phyloP scores from a whole-genome alignment of 805 yeast species.

The Wickerhamomyces canadensis region DNA sequence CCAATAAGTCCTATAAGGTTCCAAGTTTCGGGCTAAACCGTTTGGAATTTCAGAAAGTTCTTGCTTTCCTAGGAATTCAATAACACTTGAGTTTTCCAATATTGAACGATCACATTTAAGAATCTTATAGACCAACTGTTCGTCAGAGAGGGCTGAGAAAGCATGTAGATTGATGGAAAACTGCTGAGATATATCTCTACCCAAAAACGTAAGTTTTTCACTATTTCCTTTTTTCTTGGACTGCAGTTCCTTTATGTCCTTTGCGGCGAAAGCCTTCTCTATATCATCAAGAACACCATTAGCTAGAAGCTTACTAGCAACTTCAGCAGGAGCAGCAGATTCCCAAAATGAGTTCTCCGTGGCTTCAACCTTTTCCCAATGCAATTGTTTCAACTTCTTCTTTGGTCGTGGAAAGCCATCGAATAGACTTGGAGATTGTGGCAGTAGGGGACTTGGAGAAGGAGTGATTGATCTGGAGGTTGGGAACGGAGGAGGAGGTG shows the following conservation, averaged over 20 bases:
- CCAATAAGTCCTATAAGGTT: slow-evolving; percentile 57
- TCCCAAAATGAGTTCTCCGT: slow-evolving; percentile 64
- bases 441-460: slow-evolving; percentile 19
- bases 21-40: slow-evolving; percentile 47
- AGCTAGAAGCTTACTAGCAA: slow-evolving; percentile 45
- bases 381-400: slow-evolving; percentile 67
- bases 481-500: slow-evolving; percentile 16
- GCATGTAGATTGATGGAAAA: slow-evolving; percentile 73
- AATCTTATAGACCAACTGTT: slow-evolving; percentile 48
- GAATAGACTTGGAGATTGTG: slow-evolving; percentile 25
- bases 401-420: slow-evolving; percentile 40
- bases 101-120: slow-evolving; percentile 56
- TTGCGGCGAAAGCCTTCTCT: slow-evolving; percentile 49
- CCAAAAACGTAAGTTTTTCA: slow-evolving; percentile 48
- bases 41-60: slow-evolving; percentile 56
- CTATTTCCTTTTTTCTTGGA: slow-evolving; percentile 37
- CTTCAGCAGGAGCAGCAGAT: slow-evolving; percentile 34
- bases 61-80: slow-evolving; percentile 69
- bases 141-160: slow-evolving; percentile 47
- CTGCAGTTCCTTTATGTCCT: slow-evolving; percentile 30
- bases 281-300: slow-evolving; percentile 64
- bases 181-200: slow-evolving; percentile 72
- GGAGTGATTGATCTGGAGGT: slow-evolving; percentile 16
- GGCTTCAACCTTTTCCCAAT: slow-evolving; percentile 71
- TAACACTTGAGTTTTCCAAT: slow-evolving; percentile 46